Percentiles rank a stretch among this genome's conserved stretches.
Conservation (phyloP, 257 asterid species). For the Schizonepeta tenuifolia region DNA sequence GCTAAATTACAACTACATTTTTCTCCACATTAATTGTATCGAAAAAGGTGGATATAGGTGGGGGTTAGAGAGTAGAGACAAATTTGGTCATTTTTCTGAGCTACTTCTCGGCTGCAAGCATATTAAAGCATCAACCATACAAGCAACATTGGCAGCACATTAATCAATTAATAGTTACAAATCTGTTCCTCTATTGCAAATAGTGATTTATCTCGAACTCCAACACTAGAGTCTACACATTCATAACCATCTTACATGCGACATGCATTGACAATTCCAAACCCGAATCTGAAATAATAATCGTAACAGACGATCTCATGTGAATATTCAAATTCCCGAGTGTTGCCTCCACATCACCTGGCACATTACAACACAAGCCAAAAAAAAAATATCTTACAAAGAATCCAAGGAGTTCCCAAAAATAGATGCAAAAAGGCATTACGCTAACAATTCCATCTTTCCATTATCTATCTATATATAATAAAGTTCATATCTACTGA, state of each 20-base stretch:
- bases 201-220: neutral
- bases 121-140: neutral
- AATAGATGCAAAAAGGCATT: neutral
- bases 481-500: neutral
- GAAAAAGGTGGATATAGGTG: constrained; percentile 16
- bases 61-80: constrained; percentile 24
- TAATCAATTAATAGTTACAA: neutral
- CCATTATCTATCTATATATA: neutral
- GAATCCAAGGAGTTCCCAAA: neutral
- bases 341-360: neutral
- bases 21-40: constrained; percentile 17
- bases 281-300: neutral
- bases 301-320: neutral
- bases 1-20: constrained; percentile 20
- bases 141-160: neutral
- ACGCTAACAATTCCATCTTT: neutral
- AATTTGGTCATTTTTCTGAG: constrained; percentile 15
- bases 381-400: neutral
- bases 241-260: too few species aligned
- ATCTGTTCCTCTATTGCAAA: neutral
- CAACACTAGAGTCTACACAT: too few species aligned
- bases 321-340: neutral
- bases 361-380: neutral
- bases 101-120: constrained; percentile 13
- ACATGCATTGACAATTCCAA: too few species aligned